Evolutionary conservation across 805 yeast genomes (phyloP).

Genomic region (Kregervanrija fluxuum): DNA sequence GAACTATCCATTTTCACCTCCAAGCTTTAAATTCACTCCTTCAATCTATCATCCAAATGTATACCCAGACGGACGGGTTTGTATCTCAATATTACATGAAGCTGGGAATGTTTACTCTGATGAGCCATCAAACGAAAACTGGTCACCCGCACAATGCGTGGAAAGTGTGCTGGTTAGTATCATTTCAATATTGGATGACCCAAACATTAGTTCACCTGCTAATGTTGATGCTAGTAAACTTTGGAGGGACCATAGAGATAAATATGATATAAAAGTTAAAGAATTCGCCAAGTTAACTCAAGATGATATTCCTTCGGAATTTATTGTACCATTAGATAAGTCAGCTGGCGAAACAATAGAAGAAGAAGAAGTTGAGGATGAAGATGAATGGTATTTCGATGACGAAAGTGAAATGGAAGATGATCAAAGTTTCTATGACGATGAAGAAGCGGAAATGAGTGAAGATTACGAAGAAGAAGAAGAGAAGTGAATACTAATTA

Average conservation of each 20-base stretch:
- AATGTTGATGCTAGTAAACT: slow-evolving; percentile 93
- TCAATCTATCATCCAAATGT: slow-evolving; percentile 94
- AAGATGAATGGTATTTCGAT: slow-evolving; percentile 48
- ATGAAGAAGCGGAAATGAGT: slow-evolving; percentile 37
- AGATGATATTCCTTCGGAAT: slow-evolving; percentile 81
- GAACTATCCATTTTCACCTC: slow-evolving; percentile 91
- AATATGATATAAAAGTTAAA: slow-evolving; percentile 65
- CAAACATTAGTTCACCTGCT: slow-evolving; percentile 89
- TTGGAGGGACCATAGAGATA: slow-evolving; percentile 74
- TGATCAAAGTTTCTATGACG: slow-evolving; percentile 35
- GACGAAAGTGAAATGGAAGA: slow-evolving; percentile 53
- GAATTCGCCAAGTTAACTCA: slow-evolving; percentile 80
- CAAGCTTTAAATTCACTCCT: slow-evolving; percentile 86
- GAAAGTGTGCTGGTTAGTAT: slow-evolving; percentile 87
- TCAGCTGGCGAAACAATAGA: slow-evolving; percentile 22
- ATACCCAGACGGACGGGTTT: slow-evolving; percentile 78
- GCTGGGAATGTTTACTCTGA: slow-evolving; percentile 87
- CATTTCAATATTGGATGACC: slow-evolving; percentile 86
- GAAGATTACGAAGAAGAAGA: slow-evolving; percentile 38
- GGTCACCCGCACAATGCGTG: slow-evolving; percentile 92
- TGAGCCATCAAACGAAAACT: slow-evolving; percentile 88
- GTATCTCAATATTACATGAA: slow-evolving; percentile 88
- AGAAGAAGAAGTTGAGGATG: slow-evolving; percentile 38
- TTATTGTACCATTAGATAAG: slow-evolving; percentile 52
- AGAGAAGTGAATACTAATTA: too few relatives aligned